Conservation (phyloP, 768 basidiomycete species). For the Rubroboletus satanas region DNA sequence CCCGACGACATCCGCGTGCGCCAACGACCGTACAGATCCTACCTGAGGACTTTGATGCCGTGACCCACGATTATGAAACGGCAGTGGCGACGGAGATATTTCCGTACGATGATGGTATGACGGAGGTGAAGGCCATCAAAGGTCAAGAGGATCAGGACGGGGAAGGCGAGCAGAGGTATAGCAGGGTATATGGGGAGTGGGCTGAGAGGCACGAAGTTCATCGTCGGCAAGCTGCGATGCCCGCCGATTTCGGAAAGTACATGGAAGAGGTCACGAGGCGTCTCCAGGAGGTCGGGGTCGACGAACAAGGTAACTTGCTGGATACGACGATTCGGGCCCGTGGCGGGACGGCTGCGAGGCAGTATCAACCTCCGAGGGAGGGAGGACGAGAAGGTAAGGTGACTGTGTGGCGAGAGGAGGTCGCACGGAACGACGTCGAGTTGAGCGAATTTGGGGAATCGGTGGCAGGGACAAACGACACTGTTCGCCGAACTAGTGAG, state of each 20-base stretch:
- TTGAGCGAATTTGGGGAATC: conserved; percentile 23
- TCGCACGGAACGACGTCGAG: conserved; percentile 36
- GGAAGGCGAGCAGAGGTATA: conserved; percentile 18
- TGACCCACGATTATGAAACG: conserved; percentile 28
- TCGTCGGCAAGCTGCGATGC: conserved; percentile 18
- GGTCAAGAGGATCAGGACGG: conserved; percentile 3
- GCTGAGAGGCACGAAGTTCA: conserved; percentile 28
- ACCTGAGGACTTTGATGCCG: conserved; percentile 30
- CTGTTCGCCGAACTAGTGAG: conserved; percentile 13
- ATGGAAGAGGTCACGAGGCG: conserved; percentile 34
- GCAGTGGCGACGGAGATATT: conserved; percentile 24
- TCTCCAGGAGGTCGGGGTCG: conserved; percentile 32
- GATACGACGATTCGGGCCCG: conserved; percentile 15
- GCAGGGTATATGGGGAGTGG: conserved; percentile 32
- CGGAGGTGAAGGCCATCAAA: conserved; percentile 19
- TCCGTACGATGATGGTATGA: conserved; percentile 24
- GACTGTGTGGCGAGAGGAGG: conserved; percentile 54
- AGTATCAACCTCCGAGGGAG: conserved; percentile 13
- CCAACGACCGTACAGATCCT: conserved; percentile 32
- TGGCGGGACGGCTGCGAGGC: neutral
- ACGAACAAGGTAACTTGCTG: conserved; percentile 27
- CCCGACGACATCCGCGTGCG: conserved; percentile 26
- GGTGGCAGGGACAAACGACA: conserved; percentile 8
- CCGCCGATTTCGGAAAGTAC: conserved; percentile 27
- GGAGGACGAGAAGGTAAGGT: conserved; percentile 35